Conservation (phyloP, 352 stramenopile species). For the Globisporangium barbulae region DNA sequence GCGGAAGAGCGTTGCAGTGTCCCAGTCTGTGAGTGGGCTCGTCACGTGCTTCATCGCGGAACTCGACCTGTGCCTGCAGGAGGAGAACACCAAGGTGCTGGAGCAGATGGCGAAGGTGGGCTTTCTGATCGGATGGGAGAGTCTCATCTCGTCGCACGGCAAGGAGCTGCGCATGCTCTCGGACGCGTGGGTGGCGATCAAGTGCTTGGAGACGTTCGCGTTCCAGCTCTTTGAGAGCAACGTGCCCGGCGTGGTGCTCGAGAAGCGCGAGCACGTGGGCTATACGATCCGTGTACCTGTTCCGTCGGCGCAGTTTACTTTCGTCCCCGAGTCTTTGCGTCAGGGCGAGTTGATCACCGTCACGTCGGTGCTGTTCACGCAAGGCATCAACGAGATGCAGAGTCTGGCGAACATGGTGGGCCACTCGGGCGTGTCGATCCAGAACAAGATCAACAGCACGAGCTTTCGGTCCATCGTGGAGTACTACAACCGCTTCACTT, state of each 20-base stretch:
- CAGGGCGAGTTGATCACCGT: conserved; percentile 59
- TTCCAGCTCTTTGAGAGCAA: conserved; percentile 67
- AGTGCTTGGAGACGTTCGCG: conserved; percentile 82
- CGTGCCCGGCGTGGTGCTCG: conserved; percentile 47
- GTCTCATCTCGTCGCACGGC: conserved; percentile 92
- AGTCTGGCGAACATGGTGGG: conserved; percentile 89
- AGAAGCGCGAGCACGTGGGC: conserved; percentile 54
- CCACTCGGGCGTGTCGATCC: conserved; percentile 74
- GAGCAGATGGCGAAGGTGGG: conserved; percentile 69
- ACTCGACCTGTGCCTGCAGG: conserved; percentile 69
- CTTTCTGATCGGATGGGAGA: conserved; percentile 94
- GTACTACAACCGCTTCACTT: conserved; percentile 71
- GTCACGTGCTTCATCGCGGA: conserved; percentile 79
- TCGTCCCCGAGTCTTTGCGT: conserved; percentile 50
- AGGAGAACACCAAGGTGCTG: conserved; percentile 54
- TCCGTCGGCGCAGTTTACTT: conserved; percentile 33
- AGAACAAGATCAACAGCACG: conserved; percentile 80
- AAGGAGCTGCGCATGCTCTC: conserved; percentile 96
- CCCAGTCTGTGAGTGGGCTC: conserved; percentile 79
- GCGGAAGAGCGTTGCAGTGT: conserved; percentile 77
- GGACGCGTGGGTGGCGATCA: conserved; percentile 87
- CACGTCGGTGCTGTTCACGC: conserved; percentile 81
- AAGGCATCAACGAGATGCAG: conserved; percentile 95
- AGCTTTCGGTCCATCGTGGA: conserved; percentile 67
- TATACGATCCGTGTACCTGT: conserved; percentile 71